Evolutionary conservation across 495 filamentous ascomycete genomes (phyloP), one percentile per base, ranked within the genome.

Genomic region (Astrothelium subdiscretum): DNA sequence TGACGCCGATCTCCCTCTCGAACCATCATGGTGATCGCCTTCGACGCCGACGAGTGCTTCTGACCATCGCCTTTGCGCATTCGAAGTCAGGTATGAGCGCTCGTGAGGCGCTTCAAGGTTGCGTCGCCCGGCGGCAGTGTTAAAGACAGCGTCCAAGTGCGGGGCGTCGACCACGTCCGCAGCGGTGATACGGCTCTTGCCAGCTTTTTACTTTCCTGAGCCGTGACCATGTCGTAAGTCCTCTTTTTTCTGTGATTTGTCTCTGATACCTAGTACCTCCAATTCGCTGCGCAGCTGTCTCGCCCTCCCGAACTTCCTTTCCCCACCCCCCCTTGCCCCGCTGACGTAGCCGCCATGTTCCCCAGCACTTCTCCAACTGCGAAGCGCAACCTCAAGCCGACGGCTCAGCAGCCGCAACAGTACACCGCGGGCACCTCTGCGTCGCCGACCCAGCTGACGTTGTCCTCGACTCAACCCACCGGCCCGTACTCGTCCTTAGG

Each of bases 381-480:
- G n/a, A 63, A 66, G 38, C 67, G 65, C 59, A 69, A 62, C 32
- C 44, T 64, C 40, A 54, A 69, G 35, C 67, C 61, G n/a, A 60
- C 67, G 18, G 62, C 31, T 38, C 57, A 62, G 18, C 57, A 35
- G 57, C 57, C 57, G 57, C 31, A 59, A 42, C 27, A 32, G 24
- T 59, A 59, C 31, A 58, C 59, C 6, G 32, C 43, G 1, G 59
- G 35, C 32, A 60, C 32, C 58, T 67, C 67, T 29, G 65, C 67
- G 8, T 65, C 68, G 52, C 68, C 68, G 32, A 63, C 65, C 13
- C 68, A 70, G 31, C 68, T 68, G 59, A 62, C 66, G 1, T 57
- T 70, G 32, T 61, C 66, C 15, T 63, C 68, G 1, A 66, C 66
- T 52, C 38, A 59, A 22, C 48, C 62, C 18, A 59, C 67, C 15